Percentiles rank a stretch among this genome's conserved stretches.
Evolutionary conservation across 768 basidiomycete genomes (phyloP).

Genomic region (Royoungia palumana): DNA sequence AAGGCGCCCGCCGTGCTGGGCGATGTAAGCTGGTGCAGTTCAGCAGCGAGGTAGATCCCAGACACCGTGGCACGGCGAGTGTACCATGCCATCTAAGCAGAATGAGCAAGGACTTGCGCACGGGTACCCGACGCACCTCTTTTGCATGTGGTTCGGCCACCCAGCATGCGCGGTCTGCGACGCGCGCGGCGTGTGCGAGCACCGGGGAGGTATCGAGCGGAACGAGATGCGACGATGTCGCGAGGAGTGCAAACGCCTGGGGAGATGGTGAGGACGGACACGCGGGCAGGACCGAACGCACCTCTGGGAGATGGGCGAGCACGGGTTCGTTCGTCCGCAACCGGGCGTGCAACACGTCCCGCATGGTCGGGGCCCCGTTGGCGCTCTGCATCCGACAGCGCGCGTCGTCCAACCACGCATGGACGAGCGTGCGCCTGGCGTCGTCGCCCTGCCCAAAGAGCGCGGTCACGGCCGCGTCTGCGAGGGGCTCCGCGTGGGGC

Average conservation of each 20-base stretch:
- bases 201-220: slow-evolving; percentile 60
- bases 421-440: slow-evolving; percentile 60
- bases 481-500: slow-evolving; percentile 56
- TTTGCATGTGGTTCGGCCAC: slow-evolving; percentile 49
- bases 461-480: slow-evolving; percentile 65
- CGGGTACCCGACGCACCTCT: slow-evolving; percentile 44
- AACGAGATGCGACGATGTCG: slow-evolving; percentile 46
- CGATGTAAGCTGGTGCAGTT: slow-evolving; percentile 80
- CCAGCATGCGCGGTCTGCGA: slow-evolving; percentile 73
- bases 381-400: slow-evolving; percentile 42
- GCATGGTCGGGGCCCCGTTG: slow-evolving; percentile 30
- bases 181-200: slow-evolving; percentile 52
- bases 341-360: slow-evolving; percentile 52
- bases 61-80: slow-evolving; percentile 61
- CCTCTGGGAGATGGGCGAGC: slow-evolving; percentile 63
- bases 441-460: slow-evolving; percentile 70
- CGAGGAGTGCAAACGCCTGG: slow-evolving; percentile 72
- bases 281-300: slow-evolving; percentile 29
- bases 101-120: neutral
- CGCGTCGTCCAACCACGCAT: slow-evolving; percentile 75
- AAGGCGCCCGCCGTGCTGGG: slow-evolving; percentile 64
- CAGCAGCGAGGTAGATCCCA: slow-evolving; percentile 69
- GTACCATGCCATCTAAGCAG: slow-evolving; percentile 68
- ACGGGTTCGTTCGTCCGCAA: slow-evolving; percentile 68
- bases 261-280: neutral